These are phyloP conservation scores for Cutaneotrichosporon cutaneum DNA, from an alignment of 1,284 basidiomycete species.

Conservation along the genomic window DNA sequence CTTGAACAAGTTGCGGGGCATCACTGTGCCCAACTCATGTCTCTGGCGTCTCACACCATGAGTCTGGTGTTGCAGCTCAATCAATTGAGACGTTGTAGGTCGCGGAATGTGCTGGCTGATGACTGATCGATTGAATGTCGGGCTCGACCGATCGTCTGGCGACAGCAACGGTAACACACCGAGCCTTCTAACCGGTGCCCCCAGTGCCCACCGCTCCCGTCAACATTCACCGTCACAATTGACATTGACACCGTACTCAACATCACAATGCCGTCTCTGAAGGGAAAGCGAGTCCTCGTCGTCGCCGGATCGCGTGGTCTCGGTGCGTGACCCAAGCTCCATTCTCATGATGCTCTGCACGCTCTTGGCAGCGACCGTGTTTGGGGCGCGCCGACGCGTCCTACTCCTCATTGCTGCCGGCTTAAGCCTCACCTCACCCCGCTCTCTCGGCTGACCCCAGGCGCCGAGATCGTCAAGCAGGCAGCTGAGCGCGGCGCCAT, in stretches of 20 bases:
- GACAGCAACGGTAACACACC: neutral
- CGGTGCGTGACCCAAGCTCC: constrained; percentile 19
- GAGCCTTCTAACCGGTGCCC: neutral
- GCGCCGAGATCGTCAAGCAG: constrained; percentile 24
- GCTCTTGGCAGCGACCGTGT: no score
- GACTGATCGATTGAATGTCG: neutral
- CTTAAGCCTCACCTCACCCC: no score
- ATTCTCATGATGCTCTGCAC: no score
- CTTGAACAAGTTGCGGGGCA: no score
- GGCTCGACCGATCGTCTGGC: neutral
- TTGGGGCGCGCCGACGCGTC: no score
- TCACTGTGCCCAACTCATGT: no score
- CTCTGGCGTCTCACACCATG: neutral
- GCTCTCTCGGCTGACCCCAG: constrained; percentile 11
- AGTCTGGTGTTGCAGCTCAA: no score
- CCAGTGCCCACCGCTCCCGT: neutral
- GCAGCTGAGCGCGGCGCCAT: constrained; percentile 25
- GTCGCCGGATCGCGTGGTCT: constrained; percentile 32
- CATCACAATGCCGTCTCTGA: constrained; percentile 19
- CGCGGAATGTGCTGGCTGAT: neutral
- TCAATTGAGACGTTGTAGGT: no score
- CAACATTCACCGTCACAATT: no score
- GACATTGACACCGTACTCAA: neutral
- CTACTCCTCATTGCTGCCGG: no score
- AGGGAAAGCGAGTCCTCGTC: constrained; percentile 29